Percentiles rank a stretch among this genome's conserved stretches.
Conservation (phyloP, 495 filamentous ascomycete species). For the Cercophora newfieldiana region DNA sequence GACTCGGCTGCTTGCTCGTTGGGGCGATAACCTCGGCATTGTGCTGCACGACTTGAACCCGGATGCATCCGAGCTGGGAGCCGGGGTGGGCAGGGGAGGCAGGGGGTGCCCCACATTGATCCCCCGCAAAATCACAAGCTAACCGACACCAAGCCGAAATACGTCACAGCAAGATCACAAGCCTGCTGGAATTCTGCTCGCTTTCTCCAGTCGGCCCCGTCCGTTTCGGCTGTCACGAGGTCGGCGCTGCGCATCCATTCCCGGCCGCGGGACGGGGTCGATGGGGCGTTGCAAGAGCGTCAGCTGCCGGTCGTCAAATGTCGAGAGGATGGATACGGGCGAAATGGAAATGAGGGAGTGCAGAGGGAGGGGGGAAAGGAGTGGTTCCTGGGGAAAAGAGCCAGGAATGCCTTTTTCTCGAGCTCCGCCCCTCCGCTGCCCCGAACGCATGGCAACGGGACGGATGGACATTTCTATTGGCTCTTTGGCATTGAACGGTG, state of each 20-base stretch:
- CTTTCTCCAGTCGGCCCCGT: background rate
- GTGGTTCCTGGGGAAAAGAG: background rate
- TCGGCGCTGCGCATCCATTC: background rate
- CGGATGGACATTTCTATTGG: background rate
- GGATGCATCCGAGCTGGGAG: constrained; percentile 33
- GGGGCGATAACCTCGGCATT: constrained; percentile 25
- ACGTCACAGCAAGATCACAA: constrained; percentile 38
- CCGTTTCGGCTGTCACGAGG: background rate
- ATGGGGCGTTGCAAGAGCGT: background rate
- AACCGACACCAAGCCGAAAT: constrained; percentile 43
- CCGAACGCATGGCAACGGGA: constrained; percentile 5
- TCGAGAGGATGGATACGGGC: background rate
- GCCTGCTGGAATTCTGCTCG: constrained; percentile 17
- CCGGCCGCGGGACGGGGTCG: background rate
- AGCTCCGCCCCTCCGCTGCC: constrained; percentile 13
- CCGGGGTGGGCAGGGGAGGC: no score
- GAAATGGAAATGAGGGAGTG: background rate
- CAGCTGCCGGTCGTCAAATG: background rate
- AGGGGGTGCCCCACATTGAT: constrained; percentile 13
- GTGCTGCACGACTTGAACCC: constrained; percentile 16
- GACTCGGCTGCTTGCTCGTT: constrained; percentile 3
- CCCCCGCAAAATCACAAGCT: constrained; percentile 58
- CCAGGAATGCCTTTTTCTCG: background rate
- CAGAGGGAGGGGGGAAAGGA: background rate
- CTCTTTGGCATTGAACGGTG: background rate